Evolutionary conservation across 139 green algal species (phyloP).

Genomic region (Dunaliella sp.): DNA sequence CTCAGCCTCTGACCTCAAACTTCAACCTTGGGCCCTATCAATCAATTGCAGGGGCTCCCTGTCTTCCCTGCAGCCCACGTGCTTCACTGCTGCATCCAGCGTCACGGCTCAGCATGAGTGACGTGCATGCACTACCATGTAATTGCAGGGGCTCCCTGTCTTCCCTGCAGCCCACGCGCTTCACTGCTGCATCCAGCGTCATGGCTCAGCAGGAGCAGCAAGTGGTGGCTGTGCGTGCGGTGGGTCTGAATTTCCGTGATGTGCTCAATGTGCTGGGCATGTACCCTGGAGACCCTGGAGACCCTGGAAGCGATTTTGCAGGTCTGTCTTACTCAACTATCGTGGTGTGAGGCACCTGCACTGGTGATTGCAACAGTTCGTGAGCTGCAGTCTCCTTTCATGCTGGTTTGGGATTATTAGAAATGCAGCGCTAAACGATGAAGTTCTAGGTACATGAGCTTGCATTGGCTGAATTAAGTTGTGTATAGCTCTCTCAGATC

Average conservation of each 20-base stretch:
- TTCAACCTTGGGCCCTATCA: too few species aligned
- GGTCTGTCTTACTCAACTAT: too few species aligned
- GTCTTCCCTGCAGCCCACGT: constrained; percentile 45
- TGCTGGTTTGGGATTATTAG: too few species aligned
- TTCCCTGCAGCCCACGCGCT: constrained; percentile 44
- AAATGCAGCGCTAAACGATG: too few species aligned
- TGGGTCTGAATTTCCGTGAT: constrained; percentile 88
- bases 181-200: constrained; percentile 44
- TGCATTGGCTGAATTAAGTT: too few species aligned
- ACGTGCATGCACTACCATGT: too few species aligned
- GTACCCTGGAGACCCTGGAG: constrained; percentile 60
- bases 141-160: constrained; percentile 30
- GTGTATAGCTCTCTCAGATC: too few species aligned
- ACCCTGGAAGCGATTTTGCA: constrained; percentile 59
- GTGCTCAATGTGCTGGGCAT: constrained; percentile 74
- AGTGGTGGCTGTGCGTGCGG: constrained; percentile 65
- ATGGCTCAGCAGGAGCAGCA: constrained; percentile 29
- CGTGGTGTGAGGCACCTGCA: too few species aligned
- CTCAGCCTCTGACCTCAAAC: too few species aligned
- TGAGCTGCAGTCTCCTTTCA: too few species aligned
- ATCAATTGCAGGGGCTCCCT: constrained; percentile 24
- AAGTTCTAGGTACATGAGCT: too few species aligned
- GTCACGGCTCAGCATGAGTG: constrained; percentile 18
- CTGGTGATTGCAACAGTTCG: too few species aligned
- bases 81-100: constrained; percentile 44